phyloP scores from a whole-genome alignment of 1,284 basidiomycete species.

The Filobasidium uniguttulatum region DNA sequence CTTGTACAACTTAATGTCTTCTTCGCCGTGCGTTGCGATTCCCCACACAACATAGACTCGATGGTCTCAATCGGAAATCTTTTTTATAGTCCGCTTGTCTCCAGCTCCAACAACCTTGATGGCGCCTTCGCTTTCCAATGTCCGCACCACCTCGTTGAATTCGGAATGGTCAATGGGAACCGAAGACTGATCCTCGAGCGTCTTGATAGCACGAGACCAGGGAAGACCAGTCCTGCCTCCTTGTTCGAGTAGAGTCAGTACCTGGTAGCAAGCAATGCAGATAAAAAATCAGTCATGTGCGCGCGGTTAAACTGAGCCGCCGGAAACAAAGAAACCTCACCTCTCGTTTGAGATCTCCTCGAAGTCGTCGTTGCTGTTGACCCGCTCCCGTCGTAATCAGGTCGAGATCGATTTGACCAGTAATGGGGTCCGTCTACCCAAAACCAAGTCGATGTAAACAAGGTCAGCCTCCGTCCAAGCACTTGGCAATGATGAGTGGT shows the following conservation, averaged over 20 bases:
- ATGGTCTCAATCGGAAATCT: constrained; percentile 29
- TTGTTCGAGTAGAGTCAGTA: constrained; percentile 51
- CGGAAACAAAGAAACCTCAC: constrained; percentile 29
- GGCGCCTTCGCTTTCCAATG: constrained; percentile 62
- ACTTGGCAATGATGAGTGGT: neutral
- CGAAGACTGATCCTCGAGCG: constrained; percentile 63
- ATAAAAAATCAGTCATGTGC: neutral
- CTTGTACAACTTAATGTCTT: no score
- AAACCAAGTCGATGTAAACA: neutral
- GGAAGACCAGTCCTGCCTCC: constrained; percentile 52
- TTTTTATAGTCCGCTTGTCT: constrained; percentile 63
- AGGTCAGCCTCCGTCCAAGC: neutral
- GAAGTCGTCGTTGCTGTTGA: constrained; percentile 62
- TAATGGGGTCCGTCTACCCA: constrained; percentile 66
- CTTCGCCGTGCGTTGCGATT: no score
- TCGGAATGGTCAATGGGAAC: constrained; percentile 61
- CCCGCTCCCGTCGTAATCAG: constrained; percentile 89
- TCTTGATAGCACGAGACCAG: constrained; percentile 63
- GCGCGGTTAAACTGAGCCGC: neutral
- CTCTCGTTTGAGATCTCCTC: constrained; percentile 72
- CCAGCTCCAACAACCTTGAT: constrained; percentile 73
- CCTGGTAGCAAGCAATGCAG: constrained; percentile 9
- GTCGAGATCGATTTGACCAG: constrained; percentile 82
- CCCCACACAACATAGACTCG: no score
- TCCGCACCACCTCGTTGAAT: constrained; percentile 66